These are phyloP conservation scores for Lactuca sativa DNA, from an alignment of 129 eudicot species.

Conservation along the genomic window DNA sequence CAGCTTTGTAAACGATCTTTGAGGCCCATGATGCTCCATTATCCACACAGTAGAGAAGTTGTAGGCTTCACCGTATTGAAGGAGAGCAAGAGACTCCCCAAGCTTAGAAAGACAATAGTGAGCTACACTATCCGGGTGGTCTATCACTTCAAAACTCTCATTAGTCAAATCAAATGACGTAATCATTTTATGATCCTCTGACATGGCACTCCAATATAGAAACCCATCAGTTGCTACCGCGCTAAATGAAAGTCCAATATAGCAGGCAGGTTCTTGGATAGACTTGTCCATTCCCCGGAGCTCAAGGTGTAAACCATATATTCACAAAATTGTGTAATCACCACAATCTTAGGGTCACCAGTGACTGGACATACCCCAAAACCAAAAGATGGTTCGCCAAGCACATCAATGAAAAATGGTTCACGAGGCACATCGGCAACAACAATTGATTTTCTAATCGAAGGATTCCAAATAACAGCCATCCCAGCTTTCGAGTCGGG, in stretches of 20 bases:
- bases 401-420: neutral
- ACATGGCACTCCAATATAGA: neutral
- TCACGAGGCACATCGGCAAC: neutral
- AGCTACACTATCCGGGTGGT: neutral
- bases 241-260: neutral
- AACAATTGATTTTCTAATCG: neutral
- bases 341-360: neutral
- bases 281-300: neutral
- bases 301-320: neutral
- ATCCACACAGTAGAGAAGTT: neutral
- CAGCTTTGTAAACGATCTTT: constrained; percentile 1
- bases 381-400: neutral
- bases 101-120: neutral
- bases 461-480: neutral
- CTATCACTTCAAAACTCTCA: neutral
- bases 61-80: too few relatives aligned
- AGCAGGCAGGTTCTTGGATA: neutral
- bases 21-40: neutral
- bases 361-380: constrained; percentile 3
- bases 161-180: neutral
- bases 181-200: neutral
- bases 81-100: too few relatives aligned
- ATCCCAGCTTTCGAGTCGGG: too few relatives aligned
- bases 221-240: neutral
- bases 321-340: neutral